Conservation (phyloP, 768 basidiomycete species). For the Lentinula detonsa region DNA sequence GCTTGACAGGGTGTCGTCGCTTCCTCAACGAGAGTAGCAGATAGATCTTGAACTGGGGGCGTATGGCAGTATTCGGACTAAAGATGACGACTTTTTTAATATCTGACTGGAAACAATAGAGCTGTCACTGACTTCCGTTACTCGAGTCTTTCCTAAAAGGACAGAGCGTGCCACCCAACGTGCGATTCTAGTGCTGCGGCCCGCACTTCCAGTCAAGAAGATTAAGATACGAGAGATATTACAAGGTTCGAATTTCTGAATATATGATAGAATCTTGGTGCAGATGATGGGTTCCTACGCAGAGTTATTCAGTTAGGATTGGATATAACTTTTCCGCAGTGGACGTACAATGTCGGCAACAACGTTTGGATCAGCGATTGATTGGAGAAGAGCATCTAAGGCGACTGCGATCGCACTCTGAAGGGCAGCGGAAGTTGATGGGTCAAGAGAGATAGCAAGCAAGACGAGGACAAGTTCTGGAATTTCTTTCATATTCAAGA, state of each 20-base stretch:
- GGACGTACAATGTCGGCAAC: conserved; percentile 19
- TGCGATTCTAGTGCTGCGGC: conserved; percentile 47
- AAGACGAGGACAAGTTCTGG: conserved; percentile 45
- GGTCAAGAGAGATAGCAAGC: conserved; percentile 53
- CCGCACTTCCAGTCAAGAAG: conserved; percentile 45
- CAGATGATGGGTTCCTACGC: conserved; percentile 43
- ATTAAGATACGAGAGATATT: conserved; percentile 48
- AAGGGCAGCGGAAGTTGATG: conserved; percentile 36
- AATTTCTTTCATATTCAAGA: conserved; percentile 31
- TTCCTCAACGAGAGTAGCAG: conserved; percentile 41
- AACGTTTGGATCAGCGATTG: conserved; percentile 23
- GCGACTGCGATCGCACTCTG: conserved; percentile 38
- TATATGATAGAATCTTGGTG: conserved; percentile 35
- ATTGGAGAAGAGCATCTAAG: conserved; percentile 40
- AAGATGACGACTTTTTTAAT: background rate
- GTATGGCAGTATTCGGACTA: conserved; percentile 37
- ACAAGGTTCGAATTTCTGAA: conserved; percentile 32
- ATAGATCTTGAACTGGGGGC: conserved; percentile 46
- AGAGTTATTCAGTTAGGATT: background rate
- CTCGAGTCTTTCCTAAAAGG: conserved; percentile 24
- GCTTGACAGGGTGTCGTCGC: conserved; percentile 25
- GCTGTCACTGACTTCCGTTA: conserved; percentile 17
- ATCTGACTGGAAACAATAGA: conserved; percentile 5
- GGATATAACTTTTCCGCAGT: conserved; percentile 7
- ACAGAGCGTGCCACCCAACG: conserved; percentile 50